A percentile compares a stretch with the other conserved stretches of the same genome.
Conservation (phyloP, 225 moss, liverwort and hornwort genomes). For the Anthoceros angustus region DNA sequence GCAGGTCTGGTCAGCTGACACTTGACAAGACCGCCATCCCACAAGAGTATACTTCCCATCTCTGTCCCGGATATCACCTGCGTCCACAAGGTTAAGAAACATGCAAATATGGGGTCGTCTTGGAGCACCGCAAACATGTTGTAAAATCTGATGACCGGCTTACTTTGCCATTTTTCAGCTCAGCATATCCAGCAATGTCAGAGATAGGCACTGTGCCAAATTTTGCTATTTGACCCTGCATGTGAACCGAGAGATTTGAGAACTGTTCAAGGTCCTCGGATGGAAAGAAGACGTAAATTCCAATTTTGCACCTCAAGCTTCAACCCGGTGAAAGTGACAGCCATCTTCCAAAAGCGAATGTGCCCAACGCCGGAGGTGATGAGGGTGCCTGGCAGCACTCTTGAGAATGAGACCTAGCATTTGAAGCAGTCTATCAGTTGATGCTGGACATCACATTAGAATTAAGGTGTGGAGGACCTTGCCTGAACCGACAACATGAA, state of each 20-base stretch:
- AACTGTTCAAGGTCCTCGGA: not conserved
- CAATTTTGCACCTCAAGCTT: slow-evolving; percentile 53
- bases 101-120: not conserved
- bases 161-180: slow-evolving; percentile 86
- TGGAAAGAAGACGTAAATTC: not conserved
- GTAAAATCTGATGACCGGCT: not conserved
- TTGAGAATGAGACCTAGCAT: slow-evolving; percentile 60
- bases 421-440: not conserved
- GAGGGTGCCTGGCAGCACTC: slow-evolving; percentile 67
- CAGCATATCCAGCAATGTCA: slow-evolving; percentile 78
- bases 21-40: slow-evolving; percentile 94
- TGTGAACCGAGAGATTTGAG: not conserved
- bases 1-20: slow-evolving; percentile 88
- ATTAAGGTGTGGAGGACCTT: not conserved
- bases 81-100: not conserved
- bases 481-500: not conserved
- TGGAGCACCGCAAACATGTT: not conserved
- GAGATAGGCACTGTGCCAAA: slow-evolving; percentile 96
- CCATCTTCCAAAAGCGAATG: slow-evolving; percentile 97
- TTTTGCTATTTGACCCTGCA: slow-evolving; percentile 85
- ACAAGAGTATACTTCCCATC: slow-evolving; percentile 68
- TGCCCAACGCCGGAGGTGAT: slow-evolving; percentile 92
- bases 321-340: slow-evolving; percentile 90
- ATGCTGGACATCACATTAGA: too few relatives aligned
- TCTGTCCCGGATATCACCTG: slow-evolving; percentile 96